A percentile compares a stretch with the other conserved stretches of the same genome.
Conservation (phyloP, 495 filamentous ascomycete genomes). For the Xylaria bambusicola region DNA sequence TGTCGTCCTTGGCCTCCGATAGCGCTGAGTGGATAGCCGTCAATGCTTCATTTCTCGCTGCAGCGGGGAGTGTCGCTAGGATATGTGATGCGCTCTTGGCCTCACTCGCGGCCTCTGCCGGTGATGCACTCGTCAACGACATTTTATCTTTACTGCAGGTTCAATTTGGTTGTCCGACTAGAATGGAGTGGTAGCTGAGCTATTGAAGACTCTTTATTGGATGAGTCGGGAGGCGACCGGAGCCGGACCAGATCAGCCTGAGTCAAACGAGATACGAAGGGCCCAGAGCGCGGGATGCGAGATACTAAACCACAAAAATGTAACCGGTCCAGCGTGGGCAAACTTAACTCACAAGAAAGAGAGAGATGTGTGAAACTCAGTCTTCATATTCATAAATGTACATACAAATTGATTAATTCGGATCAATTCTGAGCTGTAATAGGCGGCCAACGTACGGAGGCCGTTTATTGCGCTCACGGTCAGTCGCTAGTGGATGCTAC, state of each 20-base stretch:
- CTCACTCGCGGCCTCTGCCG: constrained; percentile 64
- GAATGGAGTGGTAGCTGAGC: background rate
- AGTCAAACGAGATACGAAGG: background rate
- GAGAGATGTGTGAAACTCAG: too few relatives aligned
- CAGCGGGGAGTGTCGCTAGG: constrained; percentile 64
- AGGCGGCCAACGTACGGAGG: too few relatives aligned
- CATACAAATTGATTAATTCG: too few relatives aligned
- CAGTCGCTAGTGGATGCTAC: too few relatives aligned
- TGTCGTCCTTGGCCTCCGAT: constrained; percentile 63
- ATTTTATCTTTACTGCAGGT: constrained; percentile 41
- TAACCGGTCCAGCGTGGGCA: too few relatives aligned
- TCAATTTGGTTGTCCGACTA: background rate
- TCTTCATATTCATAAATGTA: too few relatives aligned
- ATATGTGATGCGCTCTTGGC: constrained; percentile 71
- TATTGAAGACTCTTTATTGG: too few relatives aligned
- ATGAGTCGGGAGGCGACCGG: constrained; percentile 5
- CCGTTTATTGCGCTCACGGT: too few relatives aligned
- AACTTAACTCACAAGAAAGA: too few relatives aligned
- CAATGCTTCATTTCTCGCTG: constrained; percentile 78
- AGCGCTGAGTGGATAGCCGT: constrained; percentile 78
- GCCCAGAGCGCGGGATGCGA: background rate
- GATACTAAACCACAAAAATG: too few relatives aligned
- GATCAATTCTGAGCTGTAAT: too few relatives aligned
- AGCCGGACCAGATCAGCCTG: constrained; percentile 2
- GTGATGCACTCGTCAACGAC: constrained; percentile 75